A percentile compares a stretch with the other conserved stretches of the same genome.
These are phyloP conservation scores for Pythium chondricola DNA, from an alignment of 352 stramenopile genomes.

Conservation along the genomic window DNA sequence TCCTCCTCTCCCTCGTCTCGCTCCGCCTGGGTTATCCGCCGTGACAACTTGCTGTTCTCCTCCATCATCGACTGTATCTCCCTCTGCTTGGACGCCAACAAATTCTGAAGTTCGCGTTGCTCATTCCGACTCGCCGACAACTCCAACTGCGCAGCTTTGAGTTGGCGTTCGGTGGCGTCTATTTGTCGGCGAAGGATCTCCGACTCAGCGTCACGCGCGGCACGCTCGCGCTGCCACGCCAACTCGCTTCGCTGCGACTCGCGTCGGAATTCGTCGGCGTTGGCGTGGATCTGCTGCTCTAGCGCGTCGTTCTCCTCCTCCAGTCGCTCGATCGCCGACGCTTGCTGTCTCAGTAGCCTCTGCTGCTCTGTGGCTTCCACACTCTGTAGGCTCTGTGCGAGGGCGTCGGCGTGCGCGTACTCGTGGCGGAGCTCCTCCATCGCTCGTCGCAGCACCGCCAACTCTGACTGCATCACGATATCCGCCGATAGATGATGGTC, in stretches of 20 bases:
- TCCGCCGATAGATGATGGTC: constrained; percentile 13
- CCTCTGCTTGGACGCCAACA: neutral
- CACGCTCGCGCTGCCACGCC: neutral
- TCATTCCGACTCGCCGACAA: constrained; percentile 18
- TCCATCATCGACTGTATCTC: neutral
- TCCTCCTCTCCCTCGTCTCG: too few relatives aligned
- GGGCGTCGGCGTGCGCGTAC: constrained; percentile 9
- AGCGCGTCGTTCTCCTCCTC: constrained; percentile 20
- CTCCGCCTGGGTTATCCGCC: too few relatives aligned
- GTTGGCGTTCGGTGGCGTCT: constrained; percentile 17
- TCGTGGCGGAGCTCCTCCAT: constrained; percentile 29
- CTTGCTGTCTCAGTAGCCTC: constrained; percentile 22
- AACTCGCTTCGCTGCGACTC: neutral
- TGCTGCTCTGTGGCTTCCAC: constrained; percentile 11
- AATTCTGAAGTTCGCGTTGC: neutral
- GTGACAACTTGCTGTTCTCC: too few relatives aligned
- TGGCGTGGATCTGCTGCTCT: constrained; percentile 2
- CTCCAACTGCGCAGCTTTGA: constrained; percentile 24
- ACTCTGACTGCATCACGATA: constrained; percentile 42
- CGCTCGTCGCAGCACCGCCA: constrained; percentile 33
- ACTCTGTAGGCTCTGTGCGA: constrained; percentile 16
- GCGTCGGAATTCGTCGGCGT: constrained; percentile 14
- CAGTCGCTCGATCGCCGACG: constrained; percentile 28
- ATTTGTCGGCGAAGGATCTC: constrained; percentile 53
- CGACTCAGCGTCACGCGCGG: constrained; percentile 25